Evolutionary conservation across 2,329 filamentous ascomycete species (phyloP), one percentile per base, ranked within the genome.

Genomic region (Fonsecaea monophora): DNA sequence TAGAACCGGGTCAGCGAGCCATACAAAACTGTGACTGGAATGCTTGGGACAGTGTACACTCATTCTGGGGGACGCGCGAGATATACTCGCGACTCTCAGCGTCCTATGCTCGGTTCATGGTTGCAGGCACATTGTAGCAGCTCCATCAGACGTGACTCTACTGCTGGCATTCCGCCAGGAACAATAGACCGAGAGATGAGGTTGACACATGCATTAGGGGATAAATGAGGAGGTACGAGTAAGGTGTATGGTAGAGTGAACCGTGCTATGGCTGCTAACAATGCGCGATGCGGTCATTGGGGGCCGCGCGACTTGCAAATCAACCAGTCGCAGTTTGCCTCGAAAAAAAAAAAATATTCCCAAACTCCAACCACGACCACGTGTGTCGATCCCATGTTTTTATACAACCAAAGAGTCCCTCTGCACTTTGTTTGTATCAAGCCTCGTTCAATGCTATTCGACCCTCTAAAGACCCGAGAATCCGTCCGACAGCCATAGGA

Each of bases 1-100:
- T 84, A 77, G 57, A 50, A 53, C 65, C 30, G 25, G 1, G 54
- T 64, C 32, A 61, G 66, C 63, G 32, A 64, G 63, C 15, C 6
- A 37, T 30, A 21, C 32, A 25, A n/a, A 18, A 25, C 38, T 32
- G 35, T 18, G 38, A 21, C 55, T 40, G 53, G 45, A 35, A 50
- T 45, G 60, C 62, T 53, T 34, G 55, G 55, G 21, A 42, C 8
- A 53, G 64, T 66, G 56, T 66, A 72, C 72, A 70, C 70, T 74
- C 74, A 75, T 75, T 62, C 65, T 73, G 62, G 30, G 45, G 56
- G 21, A 53, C 21, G 50, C 60, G 53, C 30, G 53, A 48, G 45
- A 5, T n/a, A 25, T 42, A 15, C 25, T 38, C 9, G 56, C 15
- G 18, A 42, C 9, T 32, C 35, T 53, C 25, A 53, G 53, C 13